Conservation (phyloP, 2,329 filamentous ascomycete species). For the Claviceps maximensis region DNA sequence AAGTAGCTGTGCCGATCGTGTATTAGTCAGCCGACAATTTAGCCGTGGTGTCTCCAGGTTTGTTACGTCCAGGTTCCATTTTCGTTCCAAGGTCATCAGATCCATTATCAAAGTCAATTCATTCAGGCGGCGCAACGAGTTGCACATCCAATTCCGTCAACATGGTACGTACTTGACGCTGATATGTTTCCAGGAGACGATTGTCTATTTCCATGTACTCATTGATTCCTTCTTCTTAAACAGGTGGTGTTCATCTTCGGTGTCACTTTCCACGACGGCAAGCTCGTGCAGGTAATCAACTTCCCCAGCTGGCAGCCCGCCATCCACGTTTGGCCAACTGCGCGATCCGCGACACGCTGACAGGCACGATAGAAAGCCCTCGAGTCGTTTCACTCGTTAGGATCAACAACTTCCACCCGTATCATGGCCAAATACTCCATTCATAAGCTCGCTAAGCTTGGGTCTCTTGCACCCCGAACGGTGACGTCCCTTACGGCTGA, state of each 20-base stretch:
- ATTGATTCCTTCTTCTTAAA: not conserved
- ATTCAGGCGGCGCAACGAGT: not conserved
- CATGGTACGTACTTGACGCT: conserved; percentile 1
- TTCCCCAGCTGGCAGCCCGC: not conserved
- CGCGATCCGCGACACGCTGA: not conserved
- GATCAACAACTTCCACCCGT: conserved; percentile 51
- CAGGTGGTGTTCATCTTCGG: conserved; percentile 79
- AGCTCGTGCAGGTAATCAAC: conserved; percentile 61
- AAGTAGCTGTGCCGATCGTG: not conserved
- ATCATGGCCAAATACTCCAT: conserved; percentile 86
- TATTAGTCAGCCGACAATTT: not conserved
- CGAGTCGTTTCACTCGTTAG: conserved; percentile 76
- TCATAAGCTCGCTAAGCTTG: conserved; percentile 68
- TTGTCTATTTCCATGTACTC: not conserved
- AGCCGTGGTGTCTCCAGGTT: conserved; percentile 17
- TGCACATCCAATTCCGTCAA: not conserved
- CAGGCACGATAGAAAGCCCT: conserved; percentile 49
- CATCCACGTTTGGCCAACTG: not conserved
- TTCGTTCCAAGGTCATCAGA: not conserved
- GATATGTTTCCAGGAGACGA: not conserved
- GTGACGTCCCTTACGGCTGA: conserved; percentile 73
- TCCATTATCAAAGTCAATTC: not conserved
- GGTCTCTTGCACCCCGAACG: conserved; percentile 60
- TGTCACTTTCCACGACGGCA: conserved; percentile 70
- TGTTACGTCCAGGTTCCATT: not conserved